These are phyloP conservation scores for Neofusicoccum kwambonambiense DNA, from an alignment of 2,329 filamentous ascomycete genomes.

Conservation along the genomic window DNA sequence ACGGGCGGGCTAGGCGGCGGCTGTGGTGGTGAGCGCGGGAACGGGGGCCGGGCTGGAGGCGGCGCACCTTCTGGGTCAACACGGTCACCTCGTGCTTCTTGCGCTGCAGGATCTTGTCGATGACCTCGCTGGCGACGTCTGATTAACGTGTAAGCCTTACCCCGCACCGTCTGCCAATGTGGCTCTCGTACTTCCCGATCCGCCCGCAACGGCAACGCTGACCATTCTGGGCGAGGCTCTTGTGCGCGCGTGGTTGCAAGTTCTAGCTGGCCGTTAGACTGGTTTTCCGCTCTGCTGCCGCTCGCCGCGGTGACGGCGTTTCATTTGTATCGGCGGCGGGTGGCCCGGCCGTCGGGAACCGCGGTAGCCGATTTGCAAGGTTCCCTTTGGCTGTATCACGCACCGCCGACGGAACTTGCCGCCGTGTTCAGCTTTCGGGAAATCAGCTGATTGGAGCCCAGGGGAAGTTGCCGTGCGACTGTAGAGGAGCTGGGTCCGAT, in stretches of 20 bases:
- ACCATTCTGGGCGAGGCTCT: constrained; percentile 22
- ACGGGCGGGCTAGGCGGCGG: constrained; percentile 24
- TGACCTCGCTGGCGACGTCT: constrained; percentile 56
- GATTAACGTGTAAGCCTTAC: constrained; percentile 1
- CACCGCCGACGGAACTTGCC: not conserved
- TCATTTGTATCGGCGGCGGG: not conserved
- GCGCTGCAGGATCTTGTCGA: constrained; percentile 50
- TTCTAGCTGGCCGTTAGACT: too few species aligned
- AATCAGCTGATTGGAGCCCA: not conserved
- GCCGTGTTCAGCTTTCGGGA: not conserved
- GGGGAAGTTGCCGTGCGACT: not conserved
- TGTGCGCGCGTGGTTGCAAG: too few species aligned
- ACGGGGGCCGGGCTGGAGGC: too few species aligned
- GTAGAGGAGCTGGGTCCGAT: too few species aligned
- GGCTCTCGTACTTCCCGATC: constrained; percentile 26
- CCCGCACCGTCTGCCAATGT: too few species aligned
- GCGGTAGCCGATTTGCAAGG: not conserved
- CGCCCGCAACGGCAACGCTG: constrained; percentile 36
- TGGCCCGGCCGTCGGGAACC: not conserved
- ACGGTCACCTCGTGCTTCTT: constrained; percentile 55
- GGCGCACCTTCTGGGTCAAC: constrained; percentile 47
- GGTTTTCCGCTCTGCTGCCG: too few species aligned
- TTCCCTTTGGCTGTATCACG: not conserved
- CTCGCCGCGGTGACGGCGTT: not conserved
- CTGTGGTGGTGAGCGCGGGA: constrained; percentile 16